Evolutionary conservation across 2,329 filamentous ascomycete species (phyloP), one percentile per base, ranked within the genome.

Genomic region (Diplodia sapinea): DNA sequence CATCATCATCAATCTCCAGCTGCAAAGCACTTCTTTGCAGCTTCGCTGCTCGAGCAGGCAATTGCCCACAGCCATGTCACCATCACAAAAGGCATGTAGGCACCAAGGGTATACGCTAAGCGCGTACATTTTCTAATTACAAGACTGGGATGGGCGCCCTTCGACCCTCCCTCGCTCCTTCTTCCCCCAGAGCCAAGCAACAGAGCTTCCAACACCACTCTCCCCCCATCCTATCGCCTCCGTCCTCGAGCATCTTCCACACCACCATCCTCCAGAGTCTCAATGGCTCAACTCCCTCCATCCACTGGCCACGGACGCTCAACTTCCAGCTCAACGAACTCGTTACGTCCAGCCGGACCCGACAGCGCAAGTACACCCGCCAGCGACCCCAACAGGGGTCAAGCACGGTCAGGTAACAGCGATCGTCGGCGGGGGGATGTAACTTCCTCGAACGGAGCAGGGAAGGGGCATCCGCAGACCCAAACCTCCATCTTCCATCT

Each of bases 301-400:
- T 50, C 57, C 40, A 29, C 57, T 50, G 57, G 40, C 26, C 26
- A 6, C 2, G n/a, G 59, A 50, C 26, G 57, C 57, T 36, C 47
- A 33, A 29, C 31, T 47, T 63, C 43, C 59, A 63, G 59, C 59
- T 63, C 59, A 51, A 63, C 59, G 43, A 63, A 51, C 59, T 51
- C 59, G 59, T 51, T n/a, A 51, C 29, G 4, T 29, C 59, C 47
- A 62, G 57, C 57, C 57, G 43, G 33, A 36, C 47, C 59, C 47
- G 59, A 63, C 59, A 38, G 47, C 59, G 59, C 59, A 51, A 50
- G 59, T 63, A 63, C 59, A 47, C 59, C 59, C 9, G 20, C 43
- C 59, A 63, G 59, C 59, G 59, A 63, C n/a, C 59, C 47, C 31
- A 63, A 26, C 13, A 20, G 31, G 31, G 59, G 17, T 63, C 59